Conservation (phyloP, 139 green algal genomes). For the Yamagishiella unicocca region DNA sequence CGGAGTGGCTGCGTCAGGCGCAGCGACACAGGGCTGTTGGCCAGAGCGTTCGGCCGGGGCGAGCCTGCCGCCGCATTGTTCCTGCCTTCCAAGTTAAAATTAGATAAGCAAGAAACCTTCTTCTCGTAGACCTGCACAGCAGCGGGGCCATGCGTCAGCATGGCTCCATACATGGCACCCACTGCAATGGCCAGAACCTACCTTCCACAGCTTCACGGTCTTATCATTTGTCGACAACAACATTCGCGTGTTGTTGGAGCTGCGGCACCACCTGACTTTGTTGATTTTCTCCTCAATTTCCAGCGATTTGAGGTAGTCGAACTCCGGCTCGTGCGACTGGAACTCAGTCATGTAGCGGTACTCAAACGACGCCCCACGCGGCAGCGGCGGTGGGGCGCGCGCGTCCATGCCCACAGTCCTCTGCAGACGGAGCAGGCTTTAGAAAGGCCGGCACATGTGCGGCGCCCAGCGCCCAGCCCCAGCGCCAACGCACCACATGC, state of each 20-base stretch:
- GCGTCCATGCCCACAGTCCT: constrained; percentile 63
- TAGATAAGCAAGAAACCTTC: constrained; percentile 80
- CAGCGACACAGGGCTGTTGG: constrained; percentile 32
- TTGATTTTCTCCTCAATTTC: constrained; percentile 99
- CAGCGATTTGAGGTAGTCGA: constrained; percentile 99
- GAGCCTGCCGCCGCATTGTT: constrained; percentile 12
- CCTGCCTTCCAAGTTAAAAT: constrained; percentile 86
- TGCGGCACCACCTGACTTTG: constrained; percentile 91
- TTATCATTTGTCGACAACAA: constrained; percentile 98
- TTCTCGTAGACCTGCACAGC: constrained; percentile 89
- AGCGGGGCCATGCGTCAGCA: no score
- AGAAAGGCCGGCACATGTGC: constrained; percentile 29
- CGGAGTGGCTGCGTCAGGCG: constrained; percentile 26
- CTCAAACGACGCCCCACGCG: constrained; percentile 75
- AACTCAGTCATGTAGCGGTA: constrained; percentile 99
- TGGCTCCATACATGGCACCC: no score
- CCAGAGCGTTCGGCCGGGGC: constrained; percentile 42
- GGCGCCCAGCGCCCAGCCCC: constrained; percentile 9
- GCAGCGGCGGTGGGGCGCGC: constrained; percentile 45
- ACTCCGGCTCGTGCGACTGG: constrained; percentile 99
- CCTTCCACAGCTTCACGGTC: constrained; percentile 99
- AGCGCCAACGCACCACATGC: constrained; percentile 49
- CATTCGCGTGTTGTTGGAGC: constrained; percentile 74
- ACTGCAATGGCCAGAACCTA: constrained; percentile 65
- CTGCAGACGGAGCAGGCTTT: constrained; percentile 37